Evolutionary conservation across 208 protist species (phyloP), one percentile per base, ranked within the genome.

Genomic region (Histomonas meleagridis): DNA sequence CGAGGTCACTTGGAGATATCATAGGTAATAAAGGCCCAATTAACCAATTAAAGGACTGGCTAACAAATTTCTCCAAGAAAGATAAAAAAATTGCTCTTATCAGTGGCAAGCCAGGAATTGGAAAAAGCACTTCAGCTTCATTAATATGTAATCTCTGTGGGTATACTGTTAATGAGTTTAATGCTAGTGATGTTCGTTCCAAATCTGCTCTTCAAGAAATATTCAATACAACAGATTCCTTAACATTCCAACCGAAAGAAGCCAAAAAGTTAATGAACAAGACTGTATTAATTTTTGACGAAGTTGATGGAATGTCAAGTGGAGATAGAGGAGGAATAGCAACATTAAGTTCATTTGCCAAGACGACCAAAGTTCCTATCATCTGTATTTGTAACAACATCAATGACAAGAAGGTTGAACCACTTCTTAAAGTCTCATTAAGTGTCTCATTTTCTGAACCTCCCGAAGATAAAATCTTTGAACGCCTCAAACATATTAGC

Each of bases 351-450:
- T 69, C 96, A 79, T 95, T 98, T 93, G 97, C 98, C 76, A 97
- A 98, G 91, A 93, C 35, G 38, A 97, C 96, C 18, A 94, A 94
- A 35, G 92, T 98, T 32, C 98, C 98, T 35, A 98, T 99, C 92
- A 95, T 99, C 48, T 99, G 97, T 95, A 98, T 98, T 49, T 98
- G 97, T 93, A 99, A 99, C 93, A 97, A 99, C 93, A 95, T 96
- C 35, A 96, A 94, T 81, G 94, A 96, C 78, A 93, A 91, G 28
- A 98, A 98, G 92, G 92, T 99, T 32, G 35, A 69, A 35, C 38
- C 86, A 49, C 23, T 91, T 4, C 43, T 40, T 7, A 60, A 69
- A 46, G 16, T 65, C 9, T 32, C n/a, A 3, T 26, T 46, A 69
- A n/a, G 23, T 16, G 32, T 91, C 12, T 3, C n/a, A 1, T 4